Conservation (phyloP, 2,329 filamentous ascomycete genomes). For the Teratosphaeria viscida region DNA sequence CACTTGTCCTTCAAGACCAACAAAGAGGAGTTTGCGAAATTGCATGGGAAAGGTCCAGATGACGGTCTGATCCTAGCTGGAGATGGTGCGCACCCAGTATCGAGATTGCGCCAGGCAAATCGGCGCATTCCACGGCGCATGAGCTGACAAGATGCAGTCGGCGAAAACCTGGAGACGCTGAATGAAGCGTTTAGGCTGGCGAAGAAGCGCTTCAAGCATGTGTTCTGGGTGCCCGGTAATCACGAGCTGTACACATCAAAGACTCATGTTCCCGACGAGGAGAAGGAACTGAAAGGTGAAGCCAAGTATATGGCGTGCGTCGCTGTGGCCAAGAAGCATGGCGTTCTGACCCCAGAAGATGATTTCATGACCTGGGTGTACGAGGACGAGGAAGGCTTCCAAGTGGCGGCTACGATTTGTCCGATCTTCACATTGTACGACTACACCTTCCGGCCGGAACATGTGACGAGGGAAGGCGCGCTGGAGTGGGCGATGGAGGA, state of each 20-base stretch:
- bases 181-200: slow-evolving; percentile 31
- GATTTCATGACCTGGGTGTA: slow-evolving; percentile 41
- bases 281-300: slow-evolving; percentile 35
- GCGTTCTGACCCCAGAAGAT: slow-evolving; percentile 47
- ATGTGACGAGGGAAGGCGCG: slow-evolving; percentile 40
- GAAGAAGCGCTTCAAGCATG: slow-evolving; percentile 33
- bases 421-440: slow-evolving; percentile 52
- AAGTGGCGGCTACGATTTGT: slow-evolving; percentile 40
- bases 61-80: slow-evolving; percentile 38
- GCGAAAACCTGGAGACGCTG: slow-evolving; percentile 24
- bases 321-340: slow-evolving; percentile 40
- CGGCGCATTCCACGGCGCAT: neutral
- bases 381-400: slow-evolving; percentile 33
- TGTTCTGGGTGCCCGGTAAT: slow-evolving; percentile 49
- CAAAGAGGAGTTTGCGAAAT: slow-evolving; percentile 32
- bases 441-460: slow-evolving; percentile 45
- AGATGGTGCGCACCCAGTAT: slow-evolving; percentile 21
- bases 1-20: slow-evolving; percentile 39
- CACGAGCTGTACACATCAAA: slow-evolving; percentile 48
- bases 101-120: neutral
- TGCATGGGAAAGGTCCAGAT: slow-evolving; percentile 27
- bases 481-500: slow-evolving; percentile 37
- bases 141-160: slow-evolving; percentile 18
- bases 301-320: slow-evolving; percentile 47
- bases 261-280: slow-evolving; percentile 22